Evolutionary conservation across 1,284 basidiomycete genomes (phyloP).

Genomic region (Tremellales sp.): DNA sequence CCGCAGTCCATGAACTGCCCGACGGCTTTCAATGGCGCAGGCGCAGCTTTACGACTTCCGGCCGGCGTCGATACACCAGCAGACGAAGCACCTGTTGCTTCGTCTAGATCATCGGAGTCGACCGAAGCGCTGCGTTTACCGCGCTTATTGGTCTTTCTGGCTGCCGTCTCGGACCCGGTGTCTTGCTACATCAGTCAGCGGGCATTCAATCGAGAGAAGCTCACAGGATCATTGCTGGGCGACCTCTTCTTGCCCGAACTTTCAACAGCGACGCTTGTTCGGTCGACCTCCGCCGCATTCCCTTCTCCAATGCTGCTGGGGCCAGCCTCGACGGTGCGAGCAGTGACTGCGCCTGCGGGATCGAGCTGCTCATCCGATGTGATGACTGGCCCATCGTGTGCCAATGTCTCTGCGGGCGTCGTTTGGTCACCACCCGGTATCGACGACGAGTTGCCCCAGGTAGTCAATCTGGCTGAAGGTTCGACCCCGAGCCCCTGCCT

Average conservation of each 20-base stretch:
- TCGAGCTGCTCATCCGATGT: conserved; percentile 15
- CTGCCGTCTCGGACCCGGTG: conserved; percentile 18
- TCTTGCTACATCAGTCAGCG: conserved; percentile 13
- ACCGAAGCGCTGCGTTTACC: conserved; percentile 28
- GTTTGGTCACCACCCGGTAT: not conserved
- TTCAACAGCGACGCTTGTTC: conserved; percentile 22
- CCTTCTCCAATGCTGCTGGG: conserved; percentile 31
- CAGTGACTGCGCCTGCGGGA: conserved; percentile 35
- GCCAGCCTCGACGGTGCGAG: conserved; percentile 28
- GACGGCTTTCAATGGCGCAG: conserved; percentile 56
- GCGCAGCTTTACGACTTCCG: conserved; percentile 34
- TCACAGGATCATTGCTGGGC: too few species aligned
- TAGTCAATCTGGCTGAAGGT: conserved; percentile 28
- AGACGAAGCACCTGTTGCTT: conserved; percentile 23
- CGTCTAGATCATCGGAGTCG: conserved; percentile 68
- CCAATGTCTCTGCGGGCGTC: conserved; percentile 8
- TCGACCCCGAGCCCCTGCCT: conserved; percentile 46
- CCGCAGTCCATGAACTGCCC: conserved; percentile 81
- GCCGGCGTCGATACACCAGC: conserved; percentile 4
- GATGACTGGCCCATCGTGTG: conserved; percentile 23
- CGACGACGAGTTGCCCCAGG: conserved; percentile 28
- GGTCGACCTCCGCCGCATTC: conserved; percentile 12
- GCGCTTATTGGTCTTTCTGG: conserved; percentile 40
- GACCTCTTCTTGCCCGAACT: not conserved
- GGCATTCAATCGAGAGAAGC: too few species aligned